Evolutionary conservation across 1,284 basidiomycete genomes (phyloP), one percentile per base, ranked within the genome.

Genomic region (Melampsora larici-populina): DNA sequence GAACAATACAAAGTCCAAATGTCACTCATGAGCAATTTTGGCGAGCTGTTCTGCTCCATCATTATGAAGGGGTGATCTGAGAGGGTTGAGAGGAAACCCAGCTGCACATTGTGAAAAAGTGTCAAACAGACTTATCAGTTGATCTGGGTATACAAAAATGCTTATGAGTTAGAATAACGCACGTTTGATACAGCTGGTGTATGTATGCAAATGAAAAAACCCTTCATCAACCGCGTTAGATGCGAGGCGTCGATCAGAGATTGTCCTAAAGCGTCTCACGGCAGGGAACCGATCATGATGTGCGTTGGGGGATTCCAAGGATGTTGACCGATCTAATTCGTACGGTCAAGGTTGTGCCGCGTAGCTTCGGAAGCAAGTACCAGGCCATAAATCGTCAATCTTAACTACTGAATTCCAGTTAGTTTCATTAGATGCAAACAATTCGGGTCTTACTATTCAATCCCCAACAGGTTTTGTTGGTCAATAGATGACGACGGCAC

Each of bases 241-340:
- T 18, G 78, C 33, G 24, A 79, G 62, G 24, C 72, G 69, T 4
- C 79, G 68, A 68, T 80, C 80, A 17, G 80, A 80, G 15, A 60
- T 71, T 21, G 80, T 81, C 46, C 71, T 69, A 67, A 81, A 81
- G 21, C 48, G 46, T 18, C 70, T 73, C 17, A 77, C 67, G 5
- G 70, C 9, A 18, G 60, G 48, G 55, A 78, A 79, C 17, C 72
- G 70, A 7, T 74, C 74, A 70, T 80, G 80, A 15, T 69, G 26
- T 33, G 62, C 15, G 48, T 40, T 17, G 17, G 26, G n/a, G 18
- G 67, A 36, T 5, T 40, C 17, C 40, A 78, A 60, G 13, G 62
- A 64, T 33, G 68, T 70, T 26, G 70, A 78, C 24, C 68, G 66
- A 62, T 78, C 64, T 67, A 33, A 21, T n/a, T 43, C 11, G 40